Percentiles rank a stretch among this genome's conserved stretches.
These are phyloP conservation scores for Begonia masoniana DNA, from an alignment of 306 rosid genomes.

Conservation along the genomic window DNA sequence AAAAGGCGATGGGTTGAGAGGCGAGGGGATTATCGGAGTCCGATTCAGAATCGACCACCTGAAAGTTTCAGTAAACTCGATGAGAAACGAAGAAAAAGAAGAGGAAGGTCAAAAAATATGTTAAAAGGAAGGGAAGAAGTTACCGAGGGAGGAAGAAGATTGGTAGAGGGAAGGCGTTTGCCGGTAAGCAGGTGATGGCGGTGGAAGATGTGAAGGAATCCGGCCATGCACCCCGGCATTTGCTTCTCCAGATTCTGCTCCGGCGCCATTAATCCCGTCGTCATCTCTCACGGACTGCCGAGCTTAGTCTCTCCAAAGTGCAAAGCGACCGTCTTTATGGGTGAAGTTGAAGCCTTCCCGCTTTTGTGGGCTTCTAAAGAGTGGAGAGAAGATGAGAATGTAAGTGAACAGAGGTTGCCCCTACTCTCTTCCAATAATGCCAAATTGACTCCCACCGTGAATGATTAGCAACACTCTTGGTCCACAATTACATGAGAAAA, in stretches of 20 bases:
- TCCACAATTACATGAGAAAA: background rate
- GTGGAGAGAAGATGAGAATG: background rate
- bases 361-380: conserved; percentile 61
- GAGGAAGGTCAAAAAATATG: background rate
- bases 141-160: conserved; percentile 56
- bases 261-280: conserved; percentile 34
- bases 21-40: conserved; percentile 16
- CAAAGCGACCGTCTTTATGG: too few relatives aligned
- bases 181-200: conserved; percentile 64
- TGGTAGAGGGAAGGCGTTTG: conserved; percentile 54
- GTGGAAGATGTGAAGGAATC: conserved; percentile 85
- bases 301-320: too few relatives aligned
- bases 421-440: background rate
- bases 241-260: conserved; percentile 75
- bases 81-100: background rate
- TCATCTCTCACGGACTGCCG: conserved; percentile 16
- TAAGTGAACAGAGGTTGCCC: conserved; percentile 8
- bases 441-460: background rate
- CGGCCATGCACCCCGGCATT: conserved; percentile 91
- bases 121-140: background rate
- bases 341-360: conserved; percentile 23
- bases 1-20: conserved; percentile 20
- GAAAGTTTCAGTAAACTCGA: background rate
- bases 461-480: too few relatives aligned
- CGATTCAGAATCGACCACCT: conserved; percentile 24